These are phyloP conservation scores for Stephania japonica DNA, from an alignment of 164 flowering plant species.

Conservation along the genomic window DNA sequence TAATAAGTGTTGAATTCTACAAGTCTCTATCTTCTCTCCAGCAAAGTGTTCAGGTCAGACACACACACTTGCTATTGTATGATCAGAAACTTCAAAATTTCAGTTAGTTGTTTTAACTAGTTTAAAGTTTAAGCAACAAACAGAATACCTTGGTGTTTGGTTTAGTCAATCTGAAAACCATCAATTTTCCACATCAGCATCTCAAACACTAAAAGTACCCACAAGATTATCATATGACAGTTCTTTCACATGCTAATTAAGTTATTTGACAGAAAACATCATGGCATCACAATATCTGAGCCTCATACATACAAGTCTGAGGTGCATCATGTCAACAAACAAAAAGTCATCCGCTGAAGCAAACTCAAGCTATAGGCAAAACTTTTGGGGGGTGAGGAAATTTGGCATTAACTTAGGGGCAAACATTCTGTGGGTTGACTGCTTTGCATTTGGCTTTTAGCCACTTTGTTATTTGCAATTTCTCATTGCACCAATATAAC, in stretches of 20 bases:
- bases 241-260: background rate
- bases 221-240: background rate
- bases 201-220: background rate
- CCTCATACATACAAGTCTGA: background rate
- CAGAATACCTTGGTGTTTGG: too few species aligned
- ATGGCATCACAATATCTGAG: constrained; percentile 1
- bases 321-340: background rate
- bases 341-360: too few species aligned
- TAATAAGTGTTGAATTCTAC: background rate
- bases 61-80: background rate
- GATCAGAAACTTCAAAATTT: background rate
- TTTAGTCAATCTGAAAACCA: background rate
- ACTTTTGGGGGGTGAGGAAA: background rate
- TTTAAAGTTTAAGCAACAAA: too few species aligned
- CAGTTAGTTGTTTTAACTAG: background rate
- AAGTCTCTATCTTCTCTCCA: background rate
- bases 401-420: background rate
- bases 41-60: background rate
- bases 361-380: background rate
- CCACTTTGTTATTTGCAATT: too few species aligned
- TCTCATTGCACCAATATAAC: too few species aligned
- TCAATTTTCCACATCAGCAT: background rate
- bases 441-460: too few species aligned
- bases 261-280: background rate
- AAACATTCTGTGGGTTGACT: background rate